Evolutionary conservation across 805 yeast genomes (phyloP).

Genomic region (Geotrichum ghanense): DNA sequence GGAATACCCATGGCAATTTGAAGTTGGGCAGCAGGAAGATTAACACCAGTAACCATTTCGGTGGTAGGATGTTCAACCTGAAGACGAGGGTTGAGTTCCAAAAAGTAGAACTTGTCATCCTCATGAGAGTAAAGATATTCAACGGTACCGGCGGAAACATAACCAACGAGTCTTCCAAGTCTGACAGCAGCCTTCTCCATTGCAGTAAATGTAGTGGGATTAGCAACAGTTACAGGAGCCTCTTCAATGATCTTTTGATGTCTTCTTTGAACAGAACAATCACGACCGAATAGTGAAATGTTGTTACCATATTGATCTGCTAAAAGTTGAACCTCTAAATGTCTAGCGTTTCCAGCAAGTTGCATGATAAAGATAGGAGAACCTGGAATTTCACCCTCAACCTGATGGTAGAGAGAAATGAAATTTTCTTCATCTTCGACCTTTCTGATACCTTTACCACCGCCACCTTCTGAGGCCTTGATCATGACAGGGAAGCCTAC

Average conservation of each 20-base stretch:
- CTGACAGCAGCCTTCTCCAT: slow-evolving; percentile 98
- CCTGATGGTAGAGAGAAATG: slow-evolving; percentile 70
- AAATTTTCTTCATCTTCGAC: slow-evolving; percentile 81
- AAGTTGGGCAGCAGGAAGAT: slow-evolving; percentile 95
- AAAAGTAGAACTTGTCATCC: slow-evolving; percentile 89
- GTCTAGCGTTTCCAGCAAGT: slow-evolving; percentile 95
- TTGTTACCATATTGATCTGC: slow-evolving; percentile 99
- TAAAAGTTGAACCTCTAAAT: slow-evolving; percentile 91
- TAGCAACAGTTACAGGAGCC: slow-evolving; percentile 96
- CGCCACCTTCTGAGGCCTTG: slow-evolving; percentile 99
- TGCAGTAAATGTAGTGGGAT: slow-evolving; percentile 65
- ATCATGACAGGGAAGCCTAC: slow-evolving; percentile 99
- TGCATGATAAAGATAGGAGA: slow-evolving; percentile 98
- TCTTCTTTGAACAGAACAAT: slow-evolving; percentile 98
- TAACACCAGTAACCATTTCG: slow-evolving; percentile 98
- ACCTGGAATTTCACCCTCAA: slow-evolving; percentile 96
- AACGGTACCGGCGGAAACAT: slow-evolving; percentile 98
- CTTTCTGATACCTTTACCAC: slow-evolving; percentile 99
- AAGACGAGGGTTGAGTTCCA: slow-evolving; percentile 95
- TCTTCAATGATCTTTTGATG: slow-evolving; percentile 98
- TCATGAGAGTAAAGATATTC: slow-evolving; percentile 91
- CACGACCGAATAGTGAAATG: slow-evolving; percentile 95
- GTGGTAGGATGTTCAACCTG: slow-evolving; percentile 99
- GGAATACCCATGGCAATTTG: slow-evolving; percentile 99
- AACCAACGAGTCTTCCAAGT: slow-evolving; percentile 92